Evolutionary conservation across 2,329 filamentous ascomycete species (phyloP).

Genomic region (Scedosporium aurantiacum): DNA sequence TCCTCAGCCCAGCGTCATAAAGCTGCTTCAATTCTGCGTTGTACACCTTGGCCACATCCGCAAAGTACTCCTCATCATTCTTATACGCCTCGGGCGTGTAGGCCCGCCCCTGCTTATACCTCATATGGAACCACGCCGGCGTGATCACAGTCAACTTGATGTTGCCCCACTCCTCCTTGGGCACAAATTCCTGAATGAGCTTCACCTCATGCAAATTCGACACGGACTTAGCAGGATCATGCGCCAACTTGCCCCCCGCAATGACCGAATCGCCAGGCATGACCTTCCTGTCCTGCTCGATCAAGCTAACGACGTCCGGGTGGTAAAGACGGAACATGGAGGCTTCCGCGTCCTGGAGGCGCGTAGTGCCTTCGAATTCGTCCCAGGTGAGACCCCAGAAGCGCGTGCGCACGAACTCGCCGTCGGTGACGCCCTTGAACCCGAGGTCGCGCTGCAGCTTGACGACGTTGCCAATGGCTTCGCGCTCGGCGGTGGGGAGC

Average conservation of each 20-base stretch:
- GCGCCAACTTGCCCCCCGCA: constrained; percentile 33
- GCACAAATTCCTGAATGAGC: constrained; percentile 33
- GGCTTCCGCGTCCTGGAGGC: constrained; percentile 38
- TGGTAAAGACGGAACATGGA: constrained; percentile 43
- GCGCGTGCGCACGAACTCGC: constrained; percentile 52
- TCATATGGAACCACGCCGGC: constrained; percentile 26
- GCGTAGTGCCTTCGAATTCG: constrained; percentile 37
- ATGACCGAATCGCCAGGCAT: constrained; percentile 48
- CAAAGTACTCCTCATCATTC: constrained; percentile 44
- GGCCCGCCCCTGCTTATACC: constrained; percentile 16
- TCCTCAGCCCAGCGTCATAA: constrained; percentile 51
- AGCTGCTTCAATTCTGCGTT: constrained; percentile 49
- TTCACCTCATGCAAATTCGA: constrained; percentile 40
- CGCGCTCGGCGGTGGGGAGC: constrained; percentile 51
- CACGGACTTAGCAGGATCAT: constrained; percentile 27
- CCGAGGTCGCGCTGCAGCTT: constrained; percentile 57
- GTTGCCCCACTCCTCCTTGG: constrained; percentile 35
- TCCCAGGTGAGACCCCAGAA: constrained; percentile 45
- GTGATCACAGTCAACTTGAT: constrained; percentile 46
- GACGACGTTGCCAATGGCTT: constrained; percentile 55
- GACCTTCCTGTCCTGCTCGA: constrained; percentile 40
- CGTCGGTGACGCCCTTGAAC: constrained; percentile 56
- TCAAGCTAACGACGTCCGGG: constrained; percentile 41
- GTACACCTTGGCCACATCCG: constrained; percentile 54
- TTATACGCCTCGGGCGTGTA: constrained; percentile 16